Percentiles rank a stretch among this genome's conserved stretches.
Evolutionary conservation across 2,329 filamentous ascomycete genomes (phyloP).

Genomic region (Colletotrichum gigasporum): DNA sequence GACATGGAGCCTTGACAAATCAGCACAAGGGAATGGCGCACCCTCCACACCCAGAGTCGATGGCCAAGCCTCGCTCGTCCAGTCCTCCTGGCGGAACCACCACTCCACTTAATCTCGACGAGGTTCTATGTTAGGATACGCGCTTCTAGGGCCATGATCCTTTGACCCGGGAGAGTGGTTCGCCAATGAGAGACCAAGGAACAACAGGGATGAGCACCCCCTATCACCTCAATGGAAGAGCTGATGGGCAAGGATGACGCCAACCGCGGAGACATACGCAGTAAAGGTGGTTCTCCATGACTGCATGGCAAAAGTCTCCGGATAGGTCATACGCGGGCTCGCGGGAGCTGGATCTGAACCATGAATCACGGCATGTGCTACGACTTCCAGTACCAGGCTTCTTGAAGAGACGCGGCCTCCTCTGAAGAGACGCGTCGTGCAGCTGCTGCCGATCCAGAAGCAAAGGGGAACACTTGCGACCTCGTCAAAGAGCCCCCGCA

Average conservation of each 20-base stretch:
- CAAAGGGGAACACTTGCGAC: neutral
- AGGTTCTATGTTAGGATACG: slow-evolving; percentile 1
- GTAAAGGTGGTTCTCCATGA: neutral
- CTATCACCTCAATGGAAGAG: slow-evolving; percentile 4
- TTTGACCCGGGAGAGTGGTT: slow-evolving; percentile 8
- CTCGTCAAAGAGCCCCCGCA: slow-evolving; percentile 2
- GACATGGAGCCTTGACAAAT: no score
- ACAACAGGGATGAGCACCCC: neutral
- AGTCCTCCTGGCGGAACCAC: neutral
- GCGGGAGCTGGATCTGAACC: neutral
- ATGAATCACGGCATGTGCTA: neutral
- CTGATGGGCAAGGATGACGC: neutral
- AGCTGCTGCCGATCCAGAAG: neutral
- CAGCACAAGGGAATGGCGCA: neutral
- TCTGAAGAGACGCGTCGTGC: neutral
- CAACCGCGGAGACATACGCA: neutral
- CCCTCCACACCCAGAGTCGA: neutral
- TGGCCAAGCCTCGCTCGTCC: neutral
- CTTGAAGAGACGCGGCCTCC: neutral
- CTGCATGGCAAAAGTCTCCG: slow-evolving; percentile 23
- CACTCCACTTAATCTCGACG: neutral
- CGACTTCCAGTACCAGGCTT: neutral
- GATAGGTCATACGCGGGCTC: slow-evolving; percentile 10
- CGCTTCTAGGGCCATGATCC: slow-evolving; percentile 8
- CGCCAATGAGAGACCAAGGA: neutral